These are phyloP conservation scores for Coccomyxa subellipsoidea DNA, from an alignment of 163 green algal species.

Conservation along the genomic window DNA sequence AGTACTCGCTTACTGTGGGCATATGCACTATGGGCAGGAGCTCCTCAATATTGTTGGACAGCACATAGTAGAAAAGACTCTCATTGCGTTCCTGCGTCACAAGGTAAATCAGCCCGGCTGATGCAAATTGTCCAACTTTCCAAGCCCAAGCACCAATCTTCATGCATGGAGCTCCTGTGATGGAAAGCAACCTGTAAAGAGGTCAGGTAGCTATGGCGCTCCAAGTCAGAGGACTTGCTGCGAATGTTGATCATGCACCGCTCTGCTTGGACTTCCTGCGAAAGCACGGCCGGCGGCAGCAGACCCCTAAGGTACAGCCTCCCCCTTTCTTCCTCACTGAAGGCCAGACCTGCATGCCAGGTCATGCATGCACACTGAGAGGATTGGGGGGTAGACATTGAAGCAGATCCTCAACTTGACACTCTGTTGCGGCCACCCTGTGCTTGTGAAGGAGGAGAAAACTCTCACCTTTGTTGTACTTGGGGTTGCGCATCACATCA, in stretches of 20 bases:
- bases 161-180: too few relatives aligned
- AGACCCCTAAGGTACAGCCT: slow-evolving; percentile 85
- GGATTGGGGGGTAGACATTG: background rate
- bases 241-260: slow-evolving; percentile 61
- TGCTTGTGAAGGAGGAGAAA: too few relatives aligned
- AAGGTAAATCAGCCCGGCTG: too few relatives aligned
- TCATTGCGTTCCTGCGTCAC: slow-evolving; percentile 76
- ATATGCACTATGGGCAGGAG: slow-evolving; percentile 77
- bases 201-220: slow-evolving; percentile 50
- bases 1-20: slow-evolving; percentile 72
- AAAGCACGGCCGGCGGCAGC: slow-evolving; percentile 80
- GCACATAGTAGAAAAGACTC: slow-evolving; percentile 80
- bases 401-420: too few relatives aligned
- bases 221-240: slow-evolving; percentile 33
- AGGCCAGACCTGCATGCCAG: slow-evolving; percentile 54
- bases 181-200: slow-evolving; percentile 42
- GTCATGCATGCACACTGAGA: background rate
- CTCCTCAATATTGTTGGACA: slow-evolving; percentile 81
- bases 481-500: slow-evolving; percentile 79
- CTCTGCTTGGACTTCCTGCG: slow-evolving; percentile 75
- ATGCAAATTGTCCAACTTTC: too few relatives aligned
- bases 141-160: too few relatives aligned
- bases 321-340: slow-evolving; percentile 82
- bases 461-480: slow-evolving; percentile 87
- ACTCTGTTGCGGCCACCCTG: too few relatives aligned